Conservation (phyloP, 495 filamentous ascomycete genomes). For the Aspergillus steynii region DNA sequence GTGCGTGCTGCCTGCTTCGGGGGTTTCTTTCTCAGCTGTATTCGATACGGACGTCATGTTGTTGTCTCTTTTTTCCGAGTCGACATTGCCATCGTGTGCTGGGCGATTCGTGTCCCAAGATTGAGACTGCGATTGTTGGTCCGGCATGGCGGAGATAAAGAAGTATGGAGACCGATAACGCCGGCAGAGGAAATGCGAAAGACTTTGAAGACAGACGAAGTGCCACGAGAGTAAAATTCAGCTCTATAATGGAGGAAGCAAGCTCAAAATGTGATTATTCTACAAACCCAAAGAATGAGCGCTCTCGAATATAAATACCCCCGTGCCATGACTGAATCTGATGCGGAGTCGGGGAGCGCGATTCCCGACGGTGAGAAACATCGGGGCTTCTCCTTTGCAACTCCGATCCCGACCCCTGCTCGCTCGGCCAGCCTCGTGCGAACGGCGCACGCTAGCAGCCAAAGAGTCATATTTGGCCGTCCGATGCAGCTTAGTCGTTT, state of each 20-base stretch:
- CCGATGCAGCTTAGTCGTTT: too few species aligned
- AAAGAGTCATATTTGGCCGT: background rate
- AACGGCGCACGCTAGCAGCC: background rate
- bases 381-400: background rate
- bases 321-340: too few species aligned
- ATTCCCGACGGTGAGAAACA: background rate
- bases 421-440: too few species aligned
- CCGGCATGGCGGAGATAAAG: background rate
- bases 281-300: too few species aligned
- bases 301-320: too few species aligned
- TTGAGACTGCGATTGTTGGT: background rate
- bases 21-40: background rate
- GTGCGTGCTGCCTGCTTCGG: background rate
- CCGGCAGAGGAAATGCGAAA: too few species aligned
- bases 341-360: background rate
- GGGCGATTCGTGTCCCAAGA: background rate
- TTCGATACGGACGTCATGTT: background rate
- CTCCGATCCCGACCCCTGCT: background rate
- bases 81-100: background rate
- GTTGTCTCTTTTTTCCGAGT: background rate
- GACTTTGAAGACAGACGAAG: too few species aligned
- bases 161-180: too few species aligned
- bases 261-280: too few species aligned
- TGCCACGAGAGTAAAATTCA: too few species aligned
- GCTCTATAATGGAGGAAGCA: too few species aligned